Evolutionary conservation across 148 eudicot genomes (phyloP).

Genomic region (Rhododendron molle): DNA sequence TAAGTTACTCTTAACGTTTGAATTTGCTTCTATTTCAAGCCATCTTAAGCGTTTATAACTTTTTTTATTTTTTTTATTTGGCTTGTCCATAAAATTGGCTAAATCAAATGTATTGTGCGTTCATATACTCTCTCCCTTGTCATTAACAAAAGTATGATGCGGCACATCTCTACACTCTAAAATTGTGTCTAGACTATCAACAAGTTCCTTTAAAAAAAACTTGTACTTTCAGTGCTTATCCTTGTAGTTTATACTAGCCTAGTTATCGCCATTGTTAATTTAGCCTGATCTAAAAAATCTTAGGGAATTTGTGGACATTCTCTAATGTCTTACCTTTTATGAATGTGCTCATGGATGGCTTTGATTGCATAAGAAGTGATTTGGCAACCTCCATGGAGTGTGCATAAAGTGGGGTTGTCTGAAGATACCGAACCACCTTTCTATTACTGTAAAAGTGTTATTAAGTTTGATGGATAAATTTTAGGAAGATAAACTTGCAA

Average conservation of each 20-base stretch:
- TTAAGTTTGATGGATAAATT: background rate
- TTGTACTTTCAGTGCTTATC: background rate
- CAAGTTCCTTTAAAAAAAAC: background rate
- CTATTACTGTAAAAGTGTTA: background rate
- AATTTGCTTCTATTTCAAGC: conserved; percentile 7
- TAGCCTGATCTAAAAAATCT: background rate
- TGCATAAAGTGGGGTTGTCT: background rate
- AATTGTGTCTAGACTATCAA: background rate
- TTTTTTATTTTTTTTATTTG: background rate
- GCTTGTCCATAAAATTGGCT: background rate
- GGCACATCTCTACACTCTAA: background rate
- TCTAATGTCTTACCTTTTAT: background rate
- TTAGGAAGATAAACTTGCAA: background rate
- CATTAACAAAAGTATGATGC: background rate
- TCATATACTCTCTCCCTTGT: background rate
- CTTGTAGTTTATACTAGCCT: background rate
- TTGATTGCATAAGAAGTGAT: background rate
- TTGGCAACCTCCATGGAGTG: background rate
- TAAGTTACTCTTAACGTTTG: conserved; percentile 37
- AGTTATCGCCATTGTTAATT: background rate
- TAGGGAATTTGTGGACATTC: background rate
- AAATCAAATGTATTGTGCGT: background rate
- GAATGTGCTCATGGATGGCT: background rate
- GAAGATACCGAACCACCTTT: background rate
- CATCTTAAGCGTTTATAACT: background rate